Evolutionary conservation across 2,329 filamentous ascomycete species (phyloP).

Genomic region (Fusarium sp.): DNA sequence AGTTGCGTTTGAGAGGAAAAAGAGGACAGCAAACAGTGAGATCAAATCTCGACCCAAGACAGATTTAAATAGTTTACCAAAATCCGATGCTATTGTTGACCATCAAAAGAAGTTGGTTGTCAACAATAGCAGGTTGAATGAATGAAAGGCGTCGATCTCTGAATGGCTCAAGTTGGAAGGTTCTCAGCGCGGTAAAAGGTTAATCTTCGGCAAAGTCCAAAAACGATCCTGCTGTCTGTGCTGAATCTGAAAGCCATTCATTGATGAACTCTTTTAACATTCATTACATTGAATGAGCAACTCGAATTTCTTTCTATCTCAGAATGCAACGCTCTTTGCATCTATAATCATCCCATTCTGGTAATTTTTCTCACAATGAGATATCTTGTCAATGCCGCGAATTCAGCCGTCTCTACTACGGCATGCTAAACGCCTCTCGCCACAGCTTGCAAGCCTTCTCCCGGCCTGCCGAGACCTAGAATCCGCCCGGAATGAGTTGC

Average conservation of each 20-base stretch:
- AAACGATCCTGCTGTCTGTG: background rate
- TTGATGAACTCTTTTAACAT: background rate
- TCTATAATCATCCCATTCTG: background rate
- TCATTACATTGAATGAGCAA: background rate
- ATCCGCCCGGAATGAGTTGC: constrained; percentile 76
- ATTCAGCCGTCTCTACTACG: constrained; percentile 69
- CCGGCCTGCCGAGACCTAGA: constrained; percentile 71
- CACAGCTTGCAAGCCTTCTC: constrained; percentile 71
- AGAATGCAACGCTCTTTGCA: background rate
- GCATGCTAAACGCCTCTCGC: constrained; percentile 65
- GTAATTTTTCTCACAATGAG: constrained; percentile 24
- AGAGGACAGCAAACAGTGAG: background rate
- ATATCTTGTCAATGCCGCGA: constrained; percentile 67
- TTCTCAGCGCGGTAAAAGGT: constrained; percentile 36
- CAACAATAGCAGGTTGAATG: constrained; percentile 26
- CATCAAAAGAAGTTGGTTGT: constrained; percentile 9
- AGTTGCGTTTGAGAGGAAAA: background rate
- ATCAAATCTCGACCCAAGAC: background rate
- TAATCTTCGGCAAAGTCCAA: constrained; percentile 48
- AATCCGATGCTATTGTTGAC: constrained; percentile 4
- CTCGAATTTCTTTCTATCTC: background rate
- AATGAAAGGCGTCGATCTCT: constrained; percentile 21
- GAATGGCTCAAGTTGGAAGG: constrained; percentile 17
- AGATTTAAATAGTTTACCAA: constrained; percentile 2
- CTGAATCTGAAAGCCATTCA: background rate